Base-by-base conservation (phyloP, 208 protist genomes). In the Sergeia podlipaevii region DNA sequence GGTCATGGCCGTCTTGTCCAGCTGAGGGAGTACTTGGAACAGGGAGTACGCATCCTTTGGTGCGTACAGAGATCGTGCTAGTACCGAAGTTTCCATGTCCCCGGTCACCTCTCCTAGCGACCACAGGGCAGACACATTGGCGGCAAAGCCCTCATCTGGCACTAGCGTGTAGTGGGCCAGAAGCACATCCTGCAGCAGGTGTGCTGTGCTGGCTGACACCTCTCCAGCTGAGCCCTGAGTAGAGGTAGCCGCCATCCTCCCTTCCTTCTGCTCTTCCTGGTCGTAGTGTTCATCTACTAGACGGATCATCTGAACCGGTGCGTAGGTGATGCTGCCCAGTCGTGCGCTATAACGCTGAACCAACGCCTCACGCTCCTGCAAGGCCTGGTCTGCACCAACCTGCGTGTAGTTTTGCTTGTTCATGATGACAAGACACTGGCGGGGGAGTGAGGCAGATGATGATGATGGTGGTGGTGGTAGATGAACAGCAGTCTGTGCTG, bases 81-180 rank as follows among this genome's bases (percentile, higher is more conserved):
- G 54, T 33, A 59, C 69, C 20, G 65, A 23, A 0, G 67, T 69
- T 0, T 47, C 30, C 18, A 63, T 17, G 56, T 73, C 67, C 21
- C 62, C 72, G 3, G 59, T 68, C 17, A 69, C 32, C 28, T 68
- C 58, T 10, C 72, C 72, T 20, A 67, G 50, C 4, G 65, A 67
- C 55, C 52, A 70, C 43, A 74, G 47, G 5, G 71, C 8, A 0
- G 72, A 59, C 11, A 59, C 58, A 39, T 79, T 74, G 0, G 56
- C 50, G 10, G 26, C 20, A 47, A 62, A 48, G 32, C 21, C 17
- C 20, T 79, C 72, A 13, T 63, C 61, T 0, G 61, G 42, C 0
- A 54, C 43, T n/a, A 28, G 39, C 23, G 39, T 54, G 48, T 54
- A 54, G 20, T 43, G 29, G 13, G 39, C 33, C 48, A 30, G 43